These are phyloP conservation scores for Neopestalotiopsis rosae DNA, from an alignment of 2,329 filamentous ascomycete species.

Conservation along the genomic window DNA sequence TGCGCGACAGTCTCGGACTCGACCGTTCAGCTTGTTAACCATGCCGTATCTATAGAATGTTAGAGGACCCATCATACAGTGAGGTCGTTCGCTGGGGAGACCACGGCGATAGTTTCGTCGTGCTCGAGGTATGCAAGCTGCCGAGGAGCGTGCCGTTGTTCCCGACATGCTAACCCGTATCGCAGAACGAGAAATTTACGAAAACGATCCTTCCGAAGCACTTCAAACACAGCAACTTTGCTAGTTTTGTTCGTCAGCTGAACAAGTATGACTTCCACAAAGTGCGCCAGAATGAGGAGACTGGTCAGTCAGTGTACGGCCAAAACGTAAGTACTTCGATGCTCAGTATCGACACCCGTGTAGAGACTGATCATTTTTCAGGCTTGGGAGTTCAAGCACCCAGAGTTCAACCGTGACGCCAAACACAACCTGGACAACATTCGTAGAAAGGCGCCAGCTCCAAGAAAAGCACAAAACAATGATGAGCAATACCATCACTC, in stretches of 20 bases:
- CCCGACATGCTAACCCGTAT: slow-evolving; percentile 26
- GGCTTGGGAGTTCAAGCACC: slow-evolving; percentile 97
- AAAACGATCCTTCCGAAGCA: slow-evolving; percentile 83
- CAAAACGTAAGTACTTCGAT: slow-evolving; percentile 65
- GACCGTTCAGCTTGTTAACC: slow-evolving; percentile 9
- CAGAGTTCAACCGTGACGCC: slow-evolving; percentile 93
- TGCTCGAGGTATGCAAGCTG: slow-evolving; percentile 76
- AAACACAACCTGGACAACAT: slow-evolving; percentile 98
- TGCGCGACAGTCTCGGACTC: slow-evolving; percentile 1
- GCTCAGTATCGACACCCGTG: slow-evolving; percentile 20
- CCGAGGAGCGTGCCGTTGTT: slow-evolving; percentile 19
- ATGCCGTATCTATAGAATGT: slow-evolving; percentile 70
- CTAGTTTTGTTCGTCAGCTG: slow-evolving; percentile 77
- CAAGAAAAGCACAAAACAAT: slow-evolving; percentile 71
- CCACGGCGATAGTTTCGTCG: slow-evolving; percentile 93
- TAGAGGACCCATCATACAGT: slow-evolving; percentile 92
- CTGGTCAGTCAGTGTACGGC: slow-evolving; percentile 80
- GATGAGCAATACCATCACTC: slow-evolving; percentile 80
- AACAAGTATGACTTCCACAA: slow-evolving; percentile 88
- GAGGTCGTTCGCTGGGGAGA: slow-evolving; percentile 96
- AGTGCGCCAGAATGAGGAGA: slow-evolving; percentile 89
- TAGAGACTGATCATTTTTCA: slow-evolving; percentile 44
- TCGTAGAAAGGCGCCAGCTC: slow-evolving; percentile 89
- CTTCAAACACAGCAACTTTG: slow-evolving; percentile 86
- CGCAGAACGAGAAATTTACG: slow-evolving; percentile 89